phyloP scores from a whole-genome alignment of 305 asterid genomes.

The Withania somnifera region DNA sequence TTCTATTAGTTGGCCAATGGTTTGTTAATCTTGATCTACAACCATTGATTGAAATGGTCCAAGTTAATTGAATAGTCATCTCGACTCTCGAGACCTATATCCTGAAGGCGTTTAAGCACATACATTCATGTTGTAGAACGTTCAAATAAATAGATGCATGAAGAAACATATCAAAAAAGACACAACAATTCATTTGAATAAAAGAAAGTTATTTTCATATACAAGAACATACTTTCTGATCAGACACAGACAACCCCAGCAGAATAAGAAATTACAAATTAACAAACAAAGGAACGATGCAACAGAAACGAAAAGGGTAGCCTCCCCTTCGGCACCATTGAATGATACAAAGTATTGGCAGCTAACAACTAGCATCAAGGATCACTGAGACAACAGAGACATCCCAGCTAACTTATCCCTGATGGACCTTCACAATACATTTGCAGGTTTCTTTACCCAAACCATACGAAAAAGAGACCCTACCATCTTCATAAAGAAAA shows the following conservation, averaged over 20 bases:
- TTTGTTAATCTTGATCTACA: neutral
- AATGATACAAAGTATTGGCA: slow-evolving; percentile 1
- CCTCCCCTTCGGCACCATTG: neutral
- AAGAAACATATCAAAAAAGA: neutral
- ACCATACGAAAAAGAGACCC: neutral
- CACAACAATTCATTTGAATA: neutral
- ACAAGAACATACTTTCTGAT: neutral
- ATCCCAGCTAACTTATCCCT: neutral
- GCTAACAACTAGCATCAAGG: neutral
- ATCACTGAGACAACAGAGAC: neutral
- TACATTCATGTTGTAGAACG: neutral
- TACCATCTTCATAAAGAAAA: neutral
- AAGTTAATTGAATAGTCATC: neutral
- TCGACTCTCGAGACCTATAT: neutral
- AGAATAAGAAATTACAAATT: neutral
- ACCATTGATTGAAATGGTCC: neutral
- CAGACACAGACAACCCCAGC: neutral
- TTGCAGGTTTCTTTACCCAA: neutral
- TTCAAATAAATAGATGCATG: neutral
- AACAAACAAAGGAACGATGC: neutral
- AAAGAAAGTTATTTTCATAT: neutral
- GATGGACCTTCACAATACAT: neutral
- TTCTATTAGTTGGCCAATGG: neutral
- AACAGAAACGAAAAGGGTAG: neutral
- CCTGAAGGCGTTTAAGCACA: neutral